Base-by-base conservation (phyloP, 2,329 filamentous ascomycete species). In the Passalora sequoiae region DNA sequence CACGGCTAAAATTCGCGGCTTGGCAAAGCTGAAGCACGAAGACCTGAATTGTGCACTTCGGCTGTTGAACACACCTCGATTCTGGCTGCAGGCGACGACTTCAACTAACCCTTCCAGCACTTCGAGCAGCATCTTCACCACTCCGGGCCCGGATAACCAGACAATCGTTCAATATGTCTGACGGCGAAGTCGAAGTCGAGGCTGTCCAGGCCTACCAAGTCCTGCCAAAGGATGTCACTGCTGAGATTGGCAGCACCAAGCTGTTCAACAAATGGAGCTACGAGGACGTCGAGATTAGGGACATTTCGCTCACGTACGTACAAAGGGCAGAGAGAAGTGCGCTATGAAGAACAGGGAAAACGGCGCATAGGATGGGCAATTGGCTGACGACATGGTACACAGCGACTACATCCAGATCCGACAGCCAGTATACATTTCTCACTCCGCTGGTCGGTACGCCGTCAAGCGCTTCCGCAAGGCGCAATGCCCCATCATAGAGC, bases 361-460 rank as follows among this genome's bases (percentile, higher is more conserved):
- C 12, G 30, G 37, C 30, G 33, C 39, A 31, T 24, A 32, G 12
- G 36, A 27, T 36, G n/a, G 40, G 38, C 15, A 40, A 8, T 24
- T 15, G 32, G 15, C 49, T 60, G 49, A 57, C 59, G 53, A 36
- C 15, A 40, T 42, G 44, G 40, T 28, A 47, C 22, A 66, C 68
- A 98, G 92, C 80, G 92, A 98, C 74, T 98, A 98, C 82, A 92
- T 98, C 74, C 92, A 96, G 77, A 95, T 98, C 80, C 89, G 92
- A 73, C 84, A 89, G 64, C 92, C 92, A 66, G 92, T 97, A 80
- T 98, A 97, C 80, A 83, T 96, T 76, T 89, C 92, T 71, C 92
- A 98, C 83, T 94, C 89, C 60, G 92, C 94, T 68, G 92, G 92
- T 71, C 88, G 89, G 71, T 98, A 95, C 83, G 92, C 92, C 70